Evolutionary conservation across 1,284 basidiomycete genomes (phyloP).

Genomic region (Trametes pubescens): DNA sequence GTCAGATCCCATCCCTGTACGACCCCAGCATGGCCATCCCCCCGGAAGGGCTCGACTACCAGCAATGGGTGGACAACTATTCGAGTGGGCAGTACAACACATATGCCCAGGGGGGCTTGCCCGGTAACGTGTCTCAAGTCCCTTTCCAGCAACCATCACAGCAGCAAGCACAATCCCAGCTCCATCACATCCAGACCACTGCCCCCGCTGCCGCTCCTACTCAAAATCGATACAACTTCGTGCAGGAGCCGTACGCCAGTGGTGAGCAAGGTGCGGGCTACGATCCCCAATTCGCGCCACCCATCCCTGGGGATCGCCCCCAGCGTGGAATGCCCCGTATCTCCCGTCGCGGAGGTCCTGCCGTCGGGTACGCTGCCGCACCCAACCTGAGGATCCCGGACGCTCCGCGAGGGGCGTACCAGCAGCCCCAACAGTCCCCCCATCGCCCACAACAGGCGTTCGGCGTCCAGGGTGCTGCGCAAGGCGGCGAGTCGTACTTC

Average conservation of each 20-base stretch:
- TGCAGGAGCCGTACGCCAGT: slow-evolving; percentile 28
- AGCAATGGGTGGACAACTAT: slow-evolving; percentile 39
- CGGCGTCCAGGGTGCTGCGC: slow-evolving; percentile 15
- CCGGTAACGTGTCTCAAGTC: slow-evolving; percentile 31
- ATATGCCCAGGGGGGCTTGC: slow-evolving; percentile 20
- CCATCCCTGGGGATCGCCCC: slow-evolving; percentile 20
- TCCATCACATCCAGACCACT: slow-evolving; percentile 34
- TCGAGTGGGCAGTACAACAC: slow-evolving; percentile 24
- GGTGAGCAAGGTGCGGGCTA: slow-evolving; percentile 20
- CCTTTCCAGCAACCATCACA: slow-evolving; percentile 22
- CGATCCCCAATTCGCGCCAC: slow-evolving; percentile 25
- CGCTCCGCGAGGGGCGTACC: slow-evolving; percentile 22
- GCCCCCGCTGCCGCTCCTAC: slow-evolving; percentile 16
- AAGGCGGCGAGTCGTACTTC: slow-evolving; percentile 26
- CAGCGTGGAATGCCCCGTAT: slow-evolving; percentile 30
- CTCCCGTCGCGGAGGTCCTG: slow-evolving; percentile 16
- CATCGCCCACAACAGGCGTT: slow-evolving; percentile 23
- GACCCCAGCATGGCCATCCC: slow-evolving; percentile 38
- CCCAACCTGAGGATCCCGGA: slow-evolving; percentile 26
- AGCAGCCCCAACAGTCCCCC: slow-evolving; percentile 29
- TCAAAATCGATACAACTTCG: slow-evolving; percentile 40
- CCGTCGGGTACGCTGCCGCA: slow-evolving; percentile 22
- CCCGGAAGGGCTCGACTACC: slow-evolving; percentile 38
- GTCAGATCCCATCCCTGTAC: slow-evolving; percentile 41
- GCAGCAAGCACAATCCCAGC: slow-evolving; percentile 22